Base-by-base conservation (phyloP, 2,329 filamentous ascomycete species). In the Chaetomium globosum region DNA sequence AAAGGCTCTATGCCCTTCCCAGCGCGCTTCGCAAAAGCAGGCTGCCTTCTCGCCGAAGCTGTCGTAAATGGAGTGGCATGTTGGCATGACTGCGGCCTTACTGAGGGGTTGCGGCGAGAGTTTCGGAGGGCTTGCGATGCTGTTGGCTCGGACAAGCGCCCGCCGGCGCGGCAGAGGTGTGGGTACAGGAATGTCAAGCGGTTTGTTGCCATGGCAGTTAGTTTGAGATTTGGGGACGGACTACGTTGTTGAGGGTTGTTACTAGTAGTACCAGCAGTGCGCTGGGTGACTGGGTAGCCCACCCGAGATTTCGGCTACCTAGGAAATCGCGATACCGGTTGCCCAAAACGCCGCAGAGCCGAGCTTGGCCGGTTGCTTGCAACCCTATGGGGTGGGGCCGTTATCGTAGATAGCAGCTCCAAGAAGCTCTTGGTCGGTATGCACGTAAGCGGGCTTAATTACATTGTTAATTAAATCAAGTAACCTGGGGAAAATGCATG, bases 101-200 rank as follows among this genome's bases (percentile, higher is more conserved):
- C 63, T 65, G 70, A 60, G 62, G 66, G 61, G 10, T 61, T 68
- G 52, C 60, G 66, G 56, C 54, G 69, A 48, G 68, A 58, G 6
- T 12, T 48, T 39, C 66, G 69, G 68, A 74, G 57, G 72, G 73
- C 71, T 69, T 73, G 73, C n/a, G 82, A 76, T 16, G 68, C 73
- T 54, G 64, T 79, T 76, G 71, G 78, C 74, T 70, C 79, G 77
- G 28, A 76, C 33, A 68, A 78, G 49, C 75, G 80, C 1, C 82
- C 67, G 21, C 65, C 62, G 19, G 68, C 80, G 62, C 87, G 85
- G 75, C 89, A 85, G 62, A 91, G 77, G 70, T 87, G 86, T 54
- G 89, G 88, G 70, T 90, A 91, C 21, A 91, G 80, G 72, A 91
- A 91, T 19, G 85, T 85, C 66, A 91, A 80, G 72, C 88, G 82